Percentiles rank a stretch among this genome's conserved stretches.
phyloP scores from a whole-genome alignment of 2,329 filamentous ascomycete genomes.

The Alternaria panax region DNA sequence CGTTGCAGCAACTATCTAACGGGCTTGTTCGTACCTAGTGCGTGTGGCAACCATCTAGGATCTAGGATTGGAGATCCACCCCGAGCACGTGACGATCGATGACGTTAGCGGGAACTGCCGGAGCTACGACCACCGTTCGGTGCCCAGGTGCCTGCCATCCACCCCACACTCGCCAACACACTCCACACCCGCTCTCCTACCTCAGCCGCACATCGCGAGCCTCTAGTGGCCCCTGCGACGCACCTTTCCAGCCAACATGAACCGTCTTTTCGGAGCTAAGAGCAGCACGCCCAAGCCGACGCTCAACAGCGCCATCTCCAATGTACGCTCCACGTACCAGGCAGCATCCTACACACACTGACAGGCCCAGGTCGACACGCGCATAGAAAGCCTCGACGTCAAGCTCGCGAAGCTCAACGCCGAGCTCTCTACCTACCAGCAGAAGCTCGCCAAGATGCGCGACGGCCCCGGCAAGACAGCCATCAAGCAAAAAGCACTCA shows the following conservation, averaged over 20 bases:
- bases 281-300: constrained; percentile 88
- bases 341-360: constrained; percentile 19
- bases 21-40: neutral
- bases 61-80: neutral
- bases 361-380: constrained; percentile 71
- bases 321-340: constrained; percentile 61
- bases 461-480: constrained; percentile 93
- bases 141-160: constrained; percentile 19
- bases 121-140: constrained; percentile 12
- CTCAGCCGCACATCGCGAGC: neutral
- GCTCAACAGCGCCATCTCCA: constrained; percentile 80
- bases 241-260: constrained; percentile 67
- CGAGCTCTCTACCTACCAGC: constrained; percentile 87
- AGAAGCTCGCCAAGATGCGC: constrained; percentile 89
- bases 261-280: constrained; percentile 92
- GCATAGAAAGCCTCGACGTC: constrained; percentile 87
- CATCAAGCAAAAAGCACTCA: constrained; percentile 92
- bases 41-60: neutral
- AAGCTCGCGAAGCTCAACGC: constrained; percentile 92
- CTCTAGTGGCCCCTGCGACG: neutral
- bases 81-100: constrained; percentile 15
- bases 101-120: constrained; percentile 18
- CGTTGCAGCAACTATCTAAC: neutral
- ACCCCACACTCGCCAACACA: constrained; percentile 15
- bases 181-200: neutral